Percentiles rank a stretch among this genome's conserved stretches.
These are phyloP conservation scores for Lactifluus volemus DNA, from an alignment of 768 basidiomycete species.

Conservation along the genomic window DNA sequence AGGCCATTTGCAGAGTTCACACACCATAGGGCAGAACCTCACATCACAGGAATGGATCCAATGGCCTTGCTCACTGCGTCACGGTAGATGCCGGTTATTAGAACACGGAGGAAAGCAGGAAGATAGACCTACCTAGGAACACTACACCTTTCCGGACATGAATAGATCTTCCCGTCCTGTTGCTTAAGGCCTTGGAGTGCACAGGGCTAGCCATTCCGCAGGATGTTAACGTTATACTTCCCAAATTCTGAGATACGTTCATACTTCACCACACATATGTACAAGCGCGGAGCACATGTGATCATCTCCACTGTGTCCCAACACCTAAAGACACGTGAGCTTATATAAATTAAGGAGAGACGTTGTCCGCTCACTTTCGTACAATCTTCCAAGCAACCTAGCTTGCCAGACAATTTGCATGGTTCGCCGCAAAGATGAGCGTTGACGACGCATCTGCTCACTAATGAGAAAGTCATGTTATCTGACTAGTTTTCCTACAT, in stretches of 20 bases:
- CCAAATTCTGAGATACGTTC: constrained; percentile 11
- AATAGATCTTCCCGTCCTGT: too few species aligned
- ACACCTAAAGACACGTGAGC: constrained; percentile 29
- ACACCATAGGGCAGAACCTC: constrained; percentile 38
- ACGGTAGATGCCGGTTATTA: not conserved
- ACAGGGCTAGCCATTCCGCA: too few species aligned
- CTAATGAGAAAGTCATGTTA: not conserved
- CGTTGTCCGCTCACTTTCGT: constrained; percentile 33
- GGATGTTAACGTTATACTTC: too few species aligned
- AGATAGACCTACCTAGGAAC: too few species aligned
- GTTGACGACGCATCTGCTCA: constrained; percentile 39
- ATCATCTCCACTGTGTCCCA: constrained; percentile 37
- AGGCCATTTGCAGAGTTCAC: constrained; percentile 46
- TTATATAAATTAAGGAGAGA: too few species aligned
- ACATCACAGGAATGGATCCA: constrained; percentile 27
- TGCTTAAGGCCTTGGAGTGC: too few species aligned
- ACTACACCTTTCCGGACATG: too few species aligned
- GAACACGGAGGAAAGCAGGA: too few species aligned
- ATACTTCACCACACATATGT: too few species aligned
- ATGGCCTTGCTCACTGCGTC: constrained; percentile 37
- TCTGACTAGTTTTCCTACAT: constrained; percentile 8
- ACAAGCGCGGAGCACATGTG: constrained; percentile 38
- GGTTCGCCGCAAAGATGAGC: constrained; percentile 29
- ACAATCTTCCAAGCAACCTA: constrained; percentile 47
- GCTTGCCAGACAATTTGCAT: constrained; percentile 30